These are phyloP conservation scores for Pythium aquatile DNA, from an alignment of 352 stramenopile genomes.

Conservation along the genomic window DNA sequence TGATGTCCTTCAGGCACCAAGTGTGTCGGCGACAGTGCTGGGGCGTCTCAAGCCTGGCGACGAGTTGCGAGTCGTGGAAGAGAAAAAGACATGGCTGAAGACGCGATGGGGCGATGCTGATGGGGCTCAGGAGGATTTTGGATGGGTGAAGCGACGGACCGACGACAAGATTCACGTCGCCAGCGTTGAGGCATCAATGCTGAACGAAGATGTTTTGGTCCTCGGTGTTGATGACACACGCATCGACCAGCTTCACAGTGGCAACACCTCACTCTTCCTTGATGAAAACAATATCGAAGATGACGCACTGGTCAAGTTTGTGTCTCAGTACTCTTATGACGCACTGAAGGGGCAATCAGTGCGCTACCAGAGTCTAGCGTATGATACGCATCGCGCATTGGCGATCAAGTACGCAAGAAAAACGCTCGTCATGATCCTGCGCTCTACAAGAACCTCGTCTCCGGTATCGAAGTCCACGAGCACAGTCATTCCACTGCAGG, in stretches of 20 bases:
- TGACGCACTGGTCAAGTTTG: constrained; percentile 50
- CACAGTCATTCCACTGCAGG: constrained; percentile 2
- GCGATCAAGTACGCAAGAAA: constrained; percentile 56
- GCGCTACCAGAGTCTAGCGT: constrained; percentile 59
- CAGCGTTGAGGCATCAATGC: constrained; percentile 13
- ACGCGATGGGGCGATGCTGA: neutral
- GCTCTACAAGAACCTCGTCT: neutral
- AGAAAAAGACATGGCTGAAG: constrained; percentile 12
- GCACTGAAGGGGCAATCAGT: constrained; percentile 56
- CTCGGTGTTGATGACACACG: constrained; percentile 54
- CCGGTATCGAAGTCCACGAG: constrained; percentile 1
- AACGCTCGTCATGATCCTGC: constrained; percentile 42
- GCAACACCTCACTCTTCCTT: constrained; percentile 40
- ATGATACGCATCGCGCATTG: constrained; percentile 59
- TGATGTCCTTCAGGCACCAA: neutral
- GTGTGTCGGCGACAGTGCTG: neutral
- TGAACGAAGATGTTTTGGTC: constrained; percentile 58
- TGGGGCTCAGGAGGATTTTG: constrained; percentile 14
- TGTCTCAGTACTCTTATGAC: constrained; percentile 65
- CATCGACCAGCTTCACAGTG: constrained; percentile 30
- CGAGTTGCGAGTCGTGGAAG: neutral
- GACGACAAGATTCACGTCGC: constrained; percentile 38
- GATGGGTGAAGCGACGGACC: constrained; percentile 49
- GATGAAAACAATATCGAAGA: constrained; percentile 60
- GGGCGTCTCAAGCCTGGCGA: constrained; percentile 5